Conservation (phyloP, 805 yeast species). For the Monosporozyma servazzii region DNA sequence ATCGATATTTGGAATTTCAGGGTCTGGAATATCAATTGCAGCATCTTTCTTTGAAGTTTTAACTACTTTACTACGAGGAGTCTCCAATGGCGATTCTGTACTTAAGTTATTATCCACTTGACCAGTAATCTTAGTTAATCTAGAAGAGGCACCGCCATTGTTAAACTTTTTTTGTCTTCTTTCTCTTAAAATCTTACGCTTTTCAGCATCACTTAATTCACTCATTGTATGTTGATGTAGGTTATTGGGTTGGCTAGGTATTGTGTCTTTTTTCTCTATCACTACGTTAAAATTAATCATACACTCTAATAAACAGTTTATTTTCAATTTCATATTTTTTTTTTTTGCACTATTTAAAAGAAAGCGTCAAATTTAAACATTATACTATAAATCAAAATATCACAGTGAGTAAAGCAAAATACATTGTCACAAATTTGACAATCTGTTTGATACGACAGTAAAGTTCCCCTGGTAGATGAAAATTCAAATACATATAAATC, state of each 20-base stretch:
- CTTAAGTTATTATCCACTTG: constrained; percentile 31
- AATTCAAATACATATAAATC: background rate
- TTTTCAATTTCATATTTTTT: background rate
- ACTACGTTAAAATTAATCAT: background rate
- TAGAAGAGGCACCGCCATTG: constrained; percentile 43
- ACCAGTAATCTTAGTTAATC: constrained; percentile 44
- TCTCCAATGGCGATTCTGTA: constrained; percentile 29
- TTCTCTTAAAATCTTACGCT: constrained; percentile 48
- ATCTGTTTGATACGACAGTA: background rate
- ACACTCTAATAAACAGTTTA: background rate
- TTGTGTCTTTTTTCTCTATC: background rate
- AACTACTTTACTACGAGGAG: background rate
- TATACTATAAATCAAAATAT: background rate
- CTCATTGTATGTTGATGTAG: constrained; percentile 26
- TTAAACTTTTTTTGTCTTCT: constrained; percentile 56
- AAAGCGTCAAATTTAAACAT: background rate
- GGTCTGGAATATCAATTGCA: background rate
- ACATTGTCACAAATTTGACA: background rate
- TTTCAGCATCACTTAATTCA: constrained; percentile 45
- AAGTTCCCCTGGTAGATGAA: background rate
- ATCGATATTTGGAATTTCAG: background rate
- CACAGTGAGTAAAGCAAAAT: background rate
- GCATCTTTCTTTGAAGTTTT: background rate
- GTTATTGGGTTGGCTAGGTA: background rate
- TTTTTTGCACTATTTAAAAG: background rate